Conservation (phyloP, 2,329 filamentous ascomycete genomes). For the Ceratocystis destructans region DNA sequence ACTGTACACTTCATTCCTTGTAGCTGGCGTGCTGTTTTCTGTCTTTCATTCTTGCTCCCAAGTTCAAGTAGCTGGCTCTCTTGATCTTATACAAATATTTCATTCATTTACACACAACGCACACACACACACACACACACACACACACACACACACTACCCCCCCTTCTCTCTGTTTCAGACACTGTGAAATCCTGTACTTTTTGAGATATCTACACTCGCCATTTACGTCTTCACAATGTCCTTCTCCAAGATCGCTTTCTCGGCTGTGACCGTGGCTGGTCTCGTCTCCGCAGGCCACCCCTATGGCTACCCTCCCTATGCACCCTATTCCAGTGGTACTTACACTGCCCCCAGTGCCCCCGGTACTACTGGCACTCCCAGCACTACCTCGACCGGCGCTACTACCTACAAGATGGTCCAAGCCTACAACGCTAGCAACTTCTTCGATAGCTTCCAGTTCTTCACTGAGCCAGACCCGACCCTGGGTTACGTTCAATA, state of each 20-base stretch:
- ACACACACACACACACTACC: background rate
- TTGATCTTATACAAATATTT: background rate
- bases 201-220: too few species aligned
- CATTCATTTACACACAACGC: background rate
- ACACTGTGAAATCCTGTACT: too few species aligned
- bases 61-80: constrained; percentile 1
- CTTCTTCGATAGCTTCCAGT: constrained; percentile 44
- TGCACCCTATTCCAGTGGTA: too few species aligned
- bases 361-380: background rate
- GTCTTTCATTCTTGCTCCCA: constrained; percentile 1
- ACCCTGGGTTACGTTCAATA: constrained; percentile 65
- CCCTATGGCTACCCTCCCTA: background rate
- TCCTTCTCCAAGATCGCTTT: constrained; percentile 14
- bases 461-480: constrained; percentile 48
- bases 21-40: constrained; percentile 2
- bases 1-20: background rate
- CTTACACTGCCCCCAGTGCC: background rate
- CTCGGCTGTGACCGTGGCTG: constrained; percentile 10
- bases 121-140: too few species aligned
- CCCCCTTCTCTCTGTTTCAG: background rate
- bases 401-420: constrained; percentile 31
- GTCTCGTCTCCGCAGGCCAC: background rate
- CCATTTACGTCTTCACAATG: background rate
- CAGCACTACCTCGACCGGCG: background rate
- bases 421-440: constrained; percentile 38